Percentiles rank a stretch among this genome's conserved stretches.
These are phyloP conservation scores for Magnaporthiopsis incrustans DNA, from an alignment of 2,329 filamentous ascomycete genomes.

Conservation along the genomic window DNA sequence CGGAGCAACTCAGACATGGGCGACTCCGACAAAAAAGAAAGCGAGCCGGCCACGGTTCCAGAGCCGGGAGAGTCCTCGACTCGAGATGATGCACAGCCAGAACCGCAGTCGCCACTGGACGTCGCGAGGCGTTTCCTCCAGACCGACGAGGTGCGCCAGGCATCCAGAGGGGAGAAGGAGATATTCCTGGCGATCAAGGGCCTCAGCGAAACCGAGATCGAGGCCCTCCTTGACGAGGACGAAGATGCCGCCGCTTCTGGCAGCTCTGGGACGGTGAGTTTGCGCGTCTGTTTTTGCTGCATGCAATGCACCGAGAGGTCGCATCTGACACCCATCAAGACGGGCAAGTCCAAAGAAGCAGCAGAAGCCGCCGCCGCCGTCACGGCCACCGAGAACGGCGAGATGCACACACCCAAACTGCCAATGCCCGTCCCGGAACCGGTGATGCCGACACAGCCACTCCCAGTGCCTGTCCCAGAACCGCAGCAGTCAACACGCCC, in stretches of 20 bases:
- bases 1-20: slow-evolving; percentile 13
- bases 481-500: too few species aligned
- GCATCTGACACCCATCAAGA: slow-evolving; percentile 2
- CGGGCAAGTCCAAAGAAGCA: slow-evolving; percentile 1
- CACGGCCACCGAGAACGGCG: neutral
- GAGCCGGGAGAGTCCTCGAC: slow-evolving; percentile 10
- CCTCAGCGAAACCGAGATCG: slow-evolving; percentile 57
- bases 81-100: neutral
- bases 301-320: too few species aligned
- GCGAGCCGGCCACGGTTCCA: slow-evolving; percentile 12
- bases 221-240: slow-evolving; percentile 47
- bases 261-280: too few species aligned
- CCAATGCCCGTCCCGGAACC: neutral
- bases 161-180: slow-evolving; percentile 63
- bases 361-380: neutral
- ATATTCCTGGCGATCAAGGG: slow-evolving; percentile 74
- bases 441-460: too few species aligned
- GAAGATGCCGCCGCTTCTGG: neutral
- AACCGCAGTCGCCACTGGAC: slow-evolving; percentile 33
- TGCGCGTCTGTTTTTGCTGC: too few species aligned
- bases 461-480: too few species aligned
- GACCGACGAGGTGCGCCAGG: slow-evolving; percentile 62
- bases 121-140: slow-evolving; percentile 70
- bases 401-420: too few species aligned
- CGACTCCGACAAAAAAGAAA: slow-evolving; percentile 14